phyloP scores from a whole-genome alignment of 1,284 basidiomycete genomes.

The Moniliella sp. region DNA sequence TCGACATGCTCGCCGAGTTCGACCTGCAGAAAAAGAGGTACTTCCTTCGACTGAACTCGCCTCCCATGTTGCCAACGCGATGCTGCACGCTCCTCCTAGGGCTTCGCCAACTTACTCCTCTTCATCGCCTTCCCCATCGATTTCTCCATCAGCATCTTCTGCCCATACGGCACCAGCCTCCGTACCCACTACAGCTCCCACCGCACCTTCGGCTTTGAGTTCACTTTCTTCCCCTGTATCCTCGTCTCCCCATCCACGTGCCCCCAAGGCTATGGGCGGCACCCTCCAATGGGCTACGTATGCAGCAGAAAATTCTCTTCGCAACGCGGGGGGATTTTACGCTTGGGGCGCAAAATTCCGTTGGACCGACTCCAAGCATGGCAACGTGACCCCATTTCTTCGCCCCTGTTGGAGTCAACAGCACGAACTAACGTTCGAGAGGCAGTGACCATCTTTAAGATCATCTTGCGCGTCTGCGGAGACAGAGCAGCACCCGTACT shows the following conservation, averaged over 20 bases:
- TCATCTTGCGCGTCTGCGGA: constrained; percentile 73
- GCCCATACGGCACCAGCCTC: not conserved
- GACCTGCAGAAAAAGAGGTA: no score
- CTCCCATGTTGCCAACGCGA: no score
- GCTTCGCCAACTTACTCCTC: no score
- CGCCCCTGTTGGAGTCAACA: constrained; percentile 45
- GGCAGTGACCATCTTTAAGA: constrained; percentile 61
- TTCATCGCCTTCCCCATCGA: no score
- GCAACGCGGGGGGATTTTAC: constrained; percentile 2
- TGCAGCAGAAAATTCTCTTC: constrained; percentile 1
- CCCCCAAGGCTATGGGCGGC: no score
- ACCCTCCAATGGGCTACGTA: not conserved
- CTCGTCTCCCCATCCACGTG: no score
- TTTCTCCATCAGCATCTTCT: no score
- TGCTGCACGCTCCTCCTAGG: no score
- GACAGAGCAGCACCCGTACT: constrained; percentile 46
- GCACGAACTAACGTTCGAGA: no score
- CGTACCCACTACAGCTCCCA: not conserved
- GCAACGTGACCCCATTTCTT: constrained; percentile 43
- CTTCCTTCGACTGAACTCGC: no score
- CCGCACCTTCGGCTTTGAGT: no score
- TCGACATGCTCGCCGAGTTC: constrained; percentile 1
- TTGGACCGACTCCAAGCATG: constrained; percentile 1
- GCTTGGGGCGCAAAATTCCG: constrained; percentile 2
- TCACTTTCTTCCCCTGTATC: no score